These are phyloP conservation scores for Blastobotrys aristatus DNA, from an alignment of 1,139 yeast species.

Conservation along the genomic window DNA sequence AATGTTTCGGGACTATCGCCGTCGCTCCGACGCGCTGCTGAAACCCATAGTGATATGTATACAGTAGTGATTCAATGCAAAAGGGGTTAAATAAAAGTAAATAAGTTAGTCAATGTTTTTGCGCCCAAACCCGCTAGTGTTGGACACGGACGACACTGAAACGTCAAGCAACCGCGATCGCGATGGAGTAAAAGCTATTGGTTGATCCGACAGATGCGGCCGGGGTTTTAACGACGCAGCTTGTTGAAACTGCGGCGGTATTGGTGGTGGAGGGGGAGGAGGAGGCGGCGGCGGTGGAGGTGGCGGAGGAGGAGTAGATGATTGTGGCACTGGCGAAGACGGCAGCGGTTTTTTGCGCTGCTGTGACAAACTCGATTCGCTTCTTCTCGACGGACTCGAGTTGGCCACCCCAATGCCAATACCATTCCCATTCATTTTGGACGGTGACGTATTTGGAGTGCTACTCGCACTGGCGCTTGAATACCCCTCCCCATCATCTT, in stretches of 20 bases:
- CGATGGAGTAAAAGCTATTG: conserved; percentile 11
- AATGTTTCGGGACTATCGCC: not conserved
- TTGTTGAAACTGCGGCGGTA: not conserved
- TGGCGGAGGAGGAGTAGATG: too few relatives aligned
- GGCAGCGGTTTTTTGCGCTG: conserved; percentile 7
- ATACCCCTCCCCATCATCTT: not conserved
- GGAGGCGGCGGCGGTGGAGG: conserved; percentile 13
- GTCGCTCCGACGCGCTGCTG: not conserved
- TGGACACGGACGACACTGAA: too few relatives aligned
- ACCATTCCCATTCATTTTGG: not conserved
- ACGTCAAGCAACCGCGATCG: conserved; percentile 26
- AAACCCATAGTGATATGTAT: too few relatives aligned
- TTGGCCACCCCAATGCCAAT: not conserved
- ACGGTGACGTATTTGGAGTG: conserved; percentile 4
- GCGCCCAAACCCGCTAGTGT: too few relatives aligned
- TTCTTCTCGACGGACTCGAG: not conserved
- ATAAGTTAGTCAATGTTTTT: too few relatives aligned
- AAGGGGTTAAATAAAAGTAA: too few relatives aligned
- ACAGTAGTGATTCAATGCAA: too few relatives aligned
- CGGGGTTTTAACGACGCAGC: not conserved
- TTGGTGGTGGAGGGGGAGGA: not conserved
- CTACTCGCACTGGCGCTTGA: not conserved
- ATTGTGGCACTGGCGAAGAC: conserved; percentile 12
- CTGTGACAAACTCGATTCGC: not conserved
- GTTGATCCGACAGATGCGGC: not conserved